Evolutionary conservation across 1,284 basidiomycete species (phyloP).

Genomic region (Apiotrichum akiyoshidainum): DNA sequence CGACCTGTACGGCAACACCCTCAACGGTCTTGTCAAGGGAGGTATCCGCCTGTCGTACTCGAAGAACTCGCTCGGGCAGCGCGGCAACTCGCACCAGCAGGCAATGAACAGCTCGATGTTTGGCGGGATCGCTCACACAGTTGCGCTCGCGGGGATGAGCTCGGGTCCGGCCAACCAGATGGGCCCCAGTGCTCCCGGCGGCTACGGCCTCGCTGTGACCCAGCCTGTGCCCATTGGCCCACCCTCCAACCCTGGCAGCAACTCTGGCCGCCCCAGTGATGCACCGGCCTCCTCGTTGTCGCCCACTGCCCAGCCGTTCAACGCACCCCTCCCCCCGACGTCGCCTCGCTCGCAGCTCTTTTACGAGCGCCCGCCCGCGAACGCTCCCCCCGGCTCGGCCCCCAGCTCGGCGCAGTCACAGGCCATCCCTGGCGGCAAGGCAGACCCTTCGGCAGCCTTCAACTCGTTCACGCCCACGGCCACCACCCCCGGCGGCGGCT

Average conservation of each 20-base stretch:
- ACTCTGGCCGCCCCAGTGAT: neutral
- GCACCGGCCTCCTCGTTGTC: constrained; percentile 32
- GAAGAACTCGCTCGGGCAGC: constrained; percentile 80
- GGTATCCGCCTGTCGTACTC: constrained; percentile 94
- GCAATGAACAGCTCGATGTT: constrained; percentile 34
- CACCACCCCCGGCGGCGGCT: constrained; percentile 17
- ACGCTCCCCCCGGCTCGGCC: constrained; percentile 2
- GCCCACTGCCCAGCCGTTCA: constrained; percentile 47
- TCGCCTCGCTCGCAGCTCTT: constrained; percentile 41
- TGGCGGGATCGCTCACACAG: constrained; percentile 46
- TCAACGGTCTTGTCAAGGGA: constrained; percentile 87
- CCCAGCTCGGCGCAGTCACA: neutral
- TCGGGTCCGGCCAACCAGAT: constrained; percentile 13
- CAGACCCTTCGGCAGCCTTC: constrained; percentile 10
- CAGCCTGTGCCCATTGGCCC: constrained; percentile 20
- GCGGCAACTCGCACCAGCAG: constrained; percentile 41
- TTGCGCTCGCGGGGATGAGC: constrained; percentile 44
- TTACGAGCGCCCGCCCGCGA: constrained; percentile 15
- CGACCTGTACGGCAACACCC: constrained; percentile 84
- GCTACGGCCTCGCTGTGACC: constrained; percentile 8
- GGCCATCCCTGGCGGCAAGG: constrained; percentile 5
- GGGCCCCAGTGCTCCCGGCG: constrained; percentile 6
- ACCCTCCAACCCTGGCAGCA: constrained; percentile 7
- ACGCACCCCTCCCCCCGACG: constrained; percentile 27
- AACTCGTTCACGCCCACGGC: constrained; percentile 17